These are phyloP conservation scores for Phialemoniopsis sp. DNA, from an alignment of 2,329 filamentous ascomycete genomes.

Conservation along the genomic window DNA sequence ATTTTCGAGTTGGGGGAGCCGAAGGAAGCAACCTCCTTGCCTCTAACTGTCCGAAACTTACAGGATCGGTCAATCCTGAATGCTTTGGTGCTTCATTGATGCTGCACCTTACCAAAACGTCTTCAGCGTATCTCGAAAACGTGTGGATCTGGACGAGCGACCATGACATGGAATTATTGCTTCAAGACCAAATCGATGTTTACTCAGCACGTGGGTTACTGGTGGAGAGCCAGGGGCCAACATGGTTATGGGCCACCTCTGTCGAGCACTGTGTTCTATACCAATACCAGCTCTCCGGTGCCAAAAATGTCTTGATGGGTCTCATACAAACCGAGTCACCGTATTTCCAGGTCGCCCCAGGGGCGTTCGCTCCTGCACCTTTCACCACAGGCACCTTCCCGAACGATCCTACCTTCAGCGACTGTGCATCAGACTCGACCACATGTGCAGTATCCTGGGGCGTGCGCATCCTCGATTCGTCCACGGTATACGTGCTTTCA, in stretches of 20 bases:
- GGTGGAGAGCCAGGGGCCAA: conserved; percentile 18
- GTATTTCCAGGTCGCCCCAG: conserved; percentile 19
- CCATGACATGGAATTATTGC: conserved; percentile 39
- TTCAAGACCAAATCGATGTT: conserved; percentile 21
- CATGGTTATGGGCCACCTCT: conserved; percentile 32
- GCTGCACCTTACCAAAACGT: conserved; percentile 36
- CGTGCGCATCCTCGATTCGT: conserved; percentile 4
- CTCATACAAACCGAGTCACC: conserved; percentile 33
- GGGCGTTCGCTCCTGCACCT: conserved; percentile 16
- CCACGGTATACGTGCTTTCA: conserved; percentile 2
- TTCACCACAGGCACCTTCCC: conserved; percentile 9
- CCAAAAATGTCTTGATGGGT: conserved; percentile 40
- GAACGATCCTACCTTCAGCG: conserved; percentile 6
- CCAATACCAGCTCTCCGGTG: conserved; percentile 42
- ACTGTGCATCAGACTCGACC: not conserved
- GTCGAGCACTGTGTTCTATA: conserved; percentile 44
- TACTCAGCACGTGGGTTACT: conserved; percentile 22
- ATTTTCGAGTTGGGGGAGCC: conserved; percentile 71
- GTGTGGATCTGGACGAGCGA: conserved; percentile 67
- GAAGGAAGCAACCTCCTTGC: conserved; percentile 62
- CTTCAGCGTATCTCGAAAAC: conserved; percentile 47
- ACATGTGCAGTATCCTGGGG: conserved; percentile 8
- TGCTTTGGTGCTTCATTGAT: conserved; percentile 58
- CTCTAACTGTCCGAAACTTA: conserved; percentile 50
- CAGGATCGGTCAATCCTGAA: conserved; percentile 35